These are phyloP conservation scores for Cymodocea nodosa DNA, from an alignment of 116 monocot genomes.

Conservation along the genomic window DNA sequence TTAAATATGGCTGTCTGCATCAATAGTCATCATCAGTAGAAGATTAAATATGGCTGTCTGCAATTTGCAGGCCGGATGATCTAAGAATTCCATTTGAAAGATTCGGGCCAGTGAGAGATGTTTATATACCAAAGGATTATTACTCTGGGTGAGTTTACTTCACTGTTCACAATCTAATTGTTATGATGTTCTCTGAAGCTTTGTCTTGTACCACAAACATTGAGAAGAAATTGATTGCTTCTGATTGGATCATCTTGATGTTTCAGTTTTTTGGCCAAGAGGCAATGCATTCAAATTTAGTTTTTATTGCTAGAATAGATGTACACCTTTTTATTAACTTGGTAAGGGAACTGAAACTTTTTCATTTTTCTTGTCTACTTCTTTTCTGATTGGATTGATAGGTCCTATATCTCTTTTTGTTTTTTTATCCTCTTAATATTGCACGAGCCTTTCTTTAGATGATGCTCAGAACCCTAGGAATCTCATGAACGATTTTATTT, in stretches of 20 bases:
- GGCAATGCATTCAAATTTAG: too few relatives aligned
- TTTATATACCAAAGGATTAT: conserved; percentile 84
- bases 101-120: conserved; percentile 83
- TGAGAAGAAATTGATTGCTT: background rate
- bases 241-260: background rate
- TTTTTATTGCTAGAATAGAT: too few relatives aligned
- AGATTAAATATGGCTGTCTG: background rate
- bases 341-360: too few relatives aligned
- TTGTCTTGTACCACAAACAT: background rate
- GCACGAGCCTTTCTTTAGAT: background rate
- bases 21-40: too few relatives aligned
- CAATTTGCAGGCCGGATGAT: conserved; percentile 53
- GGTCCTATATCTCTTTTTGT: background rate
- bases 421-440: background rate
- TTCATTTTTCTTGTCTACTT: too few relatives aligned
- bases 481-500: background rate
- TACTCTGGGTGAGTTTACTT: conserved; percentile 57
- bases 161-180: background rate
- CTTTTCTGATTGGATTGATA: too few relatives aligned
- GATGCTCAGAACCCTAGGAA: background rate
- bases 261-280: too few relatives aligned
- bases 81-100: conserved; percentile 77
- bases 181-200: background rate
- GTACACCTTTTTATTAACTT: too few relatives aligned
- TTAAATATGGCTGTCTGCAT: background rate